Percentiles rank a stretch among this genome's conserved stretches.
Conservation (phyloP, 2,329 filamentous ascomycete species). For the Hyphodiscus sp. region DNA sequence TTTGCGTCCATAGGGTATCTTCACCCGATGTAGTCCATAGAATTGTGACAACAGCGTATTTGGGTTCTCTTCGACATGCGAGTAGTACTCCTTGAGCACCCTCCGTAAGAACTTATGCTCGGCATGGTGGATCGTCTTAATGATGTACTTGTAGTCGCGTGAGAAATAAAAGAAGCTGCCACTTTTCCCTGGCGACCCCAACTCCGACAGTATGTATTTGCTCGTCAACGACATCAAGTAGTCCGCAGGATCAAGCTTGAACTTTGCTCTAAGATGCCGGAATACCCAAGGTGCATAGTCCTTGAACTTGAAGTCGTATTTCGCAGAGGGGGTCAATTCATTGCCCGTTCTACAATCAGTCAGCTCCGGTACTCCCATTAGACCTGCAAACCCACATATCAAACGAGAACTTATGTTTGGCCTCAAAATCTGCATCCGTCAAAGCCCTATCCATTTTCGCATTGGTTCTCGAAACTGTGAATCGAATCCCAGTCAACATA, state of each 20-base stretch:
- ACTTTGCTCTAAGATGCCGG: slow-evolving; percentile 78
- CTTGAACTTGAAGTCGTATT: slow-evolving; percentile 99
- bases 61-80: slow-evolving; percentile 86
- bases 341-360: slow-evolving; percentile 68
- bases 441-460: slow-evolving; percentile 90
- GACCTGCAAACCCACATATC: slow-evolving; percentile 67
- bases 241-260: slow-evolving; percentile 90
- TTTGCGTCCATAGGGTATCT: slow-evolving; percentile 96
- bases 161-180: slow-evolving; percentile 99
- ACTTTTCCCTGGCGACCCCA: slow-evolving; percentile 95
- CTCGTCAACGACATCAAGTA: slow-evolving; percentile 97
- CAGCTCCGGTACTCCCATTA: slow-evolving; percentile 26
- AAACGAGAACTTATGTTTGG: slow-evolving; percentile 96
- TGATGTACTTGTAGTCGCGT: slow-evolving; percentile 99
- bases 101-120: slow-evolving; percentile 85
- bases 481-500: slow-evolving; percentile 98
- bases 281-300: slow-evolving; percentile 99
- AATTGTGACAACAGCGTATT: slow-evolving; percentile 97
- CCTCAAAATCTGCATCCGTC: slow-evolving; percentile 85
- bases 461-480: slow-evolving; percentile 92
- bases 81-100: slow-evolving; percentile 86
- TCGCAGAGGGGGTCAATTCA: slow-evolving; percentile 92
- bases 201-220: slow-evolving; percentile 96
- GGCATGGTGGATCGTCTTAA: slow-evolving; percentile 97
- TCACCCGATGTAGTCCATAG: slow-evolving; percentile 93